Evolutionary conservation across 768 basidiomycete genomes (phyloP).

Genomic region (Auricularia cornea): DNA sequence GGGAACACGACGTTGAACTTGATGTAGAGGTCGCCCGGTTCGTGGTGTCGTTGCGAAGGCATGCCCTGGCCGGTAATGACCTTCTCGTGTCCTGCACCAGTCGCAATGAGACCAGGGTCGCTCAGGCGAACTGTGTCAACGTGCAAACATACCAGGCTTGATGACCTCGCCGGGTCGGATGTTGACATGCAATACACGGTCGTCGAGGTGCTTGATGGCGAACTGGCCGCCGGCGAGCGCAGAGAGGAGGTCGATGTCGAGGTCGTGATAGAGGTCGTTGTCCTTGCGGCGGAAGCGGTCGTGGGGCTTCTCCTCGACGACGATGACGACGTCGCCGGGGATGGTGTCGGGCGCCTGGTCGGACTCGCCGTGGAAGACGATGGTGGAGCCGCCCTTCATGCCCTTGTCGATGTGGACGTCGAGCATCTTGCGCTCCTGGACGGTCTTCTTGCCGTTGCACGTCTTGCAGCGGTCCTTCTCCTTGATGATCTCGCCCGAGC

Average conservation of each 20-base stretch:
- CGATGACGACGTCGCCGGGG: constrained; percentile 91
- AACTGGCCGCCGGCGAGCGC: constrained; percentile 90
- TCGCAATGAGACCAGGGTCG: constrained; percentile 6
- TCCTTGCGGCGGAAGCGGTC: constrained; percentile 82
- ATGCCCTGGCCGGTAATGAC: constrained; percentile 93
- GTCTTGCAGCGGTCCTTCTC: constrained; percentile 81
- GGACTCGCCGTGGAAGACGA: constrained; percentile 82
- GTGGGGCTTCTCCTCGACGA: constrained; percentile 88
- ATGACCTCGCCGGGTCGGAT: constrained; percentile 85
- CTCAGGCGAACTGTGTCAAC: not conserved
- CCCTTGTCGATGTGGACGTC: constrained; percentile 99
- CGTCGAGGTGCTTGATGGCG: constrained; percentile 87
- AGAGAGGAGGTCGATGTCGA: constrained; percentile 90
- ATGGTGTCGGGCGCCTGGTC: constrained; percentile 85
- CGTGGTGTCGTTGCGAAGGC: constrained; percentile 97
- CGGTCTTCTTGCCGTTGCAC: constrained; percentile 93
- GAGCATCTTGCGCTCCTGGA: constrained; percentile 91
- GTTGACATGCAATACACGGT: constrained; percentile 75
- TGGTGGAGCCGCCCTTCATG: constrained; percentile 90
- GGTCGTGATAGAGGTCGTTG: constrained; percentile 75
- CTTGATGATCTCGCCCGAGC: constrained; percentile 93
- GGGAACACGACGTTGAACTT: constrained; percentile 87
- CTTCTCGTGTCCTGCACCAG: constrained; percentile 66
- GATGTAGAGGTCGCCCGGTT: constrained; percentile 88
- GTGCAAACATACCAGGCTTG: constrained; percentile 69